Conservation (phyloP, 305 asterid genomes). For the Fraxinus latifolia region DNA sequence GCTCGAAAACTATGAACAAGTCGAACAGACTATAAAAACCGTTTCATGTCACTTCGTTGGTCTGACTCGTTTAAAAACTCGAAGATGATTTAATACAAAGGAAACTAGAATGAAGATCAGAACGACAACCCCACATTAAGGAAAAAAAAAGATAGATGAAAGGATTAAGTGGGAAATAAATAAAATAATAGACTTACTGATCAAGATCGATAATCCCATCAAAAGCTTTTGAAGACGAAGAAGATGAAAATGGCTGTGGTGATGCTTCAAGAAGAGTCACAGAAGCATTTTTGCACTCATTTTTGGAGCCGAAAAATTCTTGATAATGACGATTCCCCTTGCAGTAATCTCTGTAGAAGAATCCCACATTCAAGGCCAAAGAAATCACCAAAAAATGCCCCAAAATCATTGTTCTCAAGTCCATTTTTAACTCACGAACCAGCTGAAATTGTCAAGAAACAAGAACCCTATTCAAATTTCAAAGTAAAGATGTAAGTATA, state of each 20-base stretch:
- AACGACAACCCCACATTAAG: conserved; percentile 37
- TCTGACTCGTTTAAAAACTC: background rate
- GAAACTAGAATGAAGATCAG: conserved; percentile 18
- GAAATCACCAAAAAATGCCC: conserved; percentile 67
- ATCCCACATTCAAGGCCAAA: conserved; percentile 64
- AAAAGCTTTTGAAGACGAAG: conserved; percentile 22
- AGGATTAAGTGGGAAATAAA: background rate
- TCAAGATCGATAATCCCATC: conserved; percentile 63
- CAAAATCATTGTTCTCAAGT: conserved; percentile 39
- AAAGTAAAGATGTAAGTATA: background rate
- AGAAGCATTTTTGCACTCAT: conserved; percentile 34
- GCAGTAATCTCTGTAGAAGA: conserved; percentile 55
- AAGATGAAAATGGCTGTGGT: conserved; percentile 22
- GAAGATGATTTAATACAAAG: background rate
- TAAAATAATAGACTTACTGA: conserved; percentile 55
- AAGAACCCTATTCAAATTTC: conserved; percentile 7
- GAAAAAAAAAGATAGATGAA: background rate
- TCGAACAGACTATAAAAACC: background rate
- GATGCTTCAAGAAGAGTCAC: conserved; percentile 32
- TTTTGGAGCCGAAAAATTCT: conserved; percentile 35
- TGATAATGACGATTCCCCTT: conserved; percentile 39
- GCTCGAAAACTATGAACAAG: background rate
- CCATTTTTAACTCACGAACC: conserved; percentile 25
- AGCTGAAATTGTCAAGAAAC: background rate
- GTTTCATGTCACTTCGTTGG: background rate